A percentile compares a stretch with the other conserved stretches of the same genome.
These are phyloP conservation scores for Scutellaria minor DNA, from an alignment of 257 asterid species.

Conservation along the genomic window DNA sequence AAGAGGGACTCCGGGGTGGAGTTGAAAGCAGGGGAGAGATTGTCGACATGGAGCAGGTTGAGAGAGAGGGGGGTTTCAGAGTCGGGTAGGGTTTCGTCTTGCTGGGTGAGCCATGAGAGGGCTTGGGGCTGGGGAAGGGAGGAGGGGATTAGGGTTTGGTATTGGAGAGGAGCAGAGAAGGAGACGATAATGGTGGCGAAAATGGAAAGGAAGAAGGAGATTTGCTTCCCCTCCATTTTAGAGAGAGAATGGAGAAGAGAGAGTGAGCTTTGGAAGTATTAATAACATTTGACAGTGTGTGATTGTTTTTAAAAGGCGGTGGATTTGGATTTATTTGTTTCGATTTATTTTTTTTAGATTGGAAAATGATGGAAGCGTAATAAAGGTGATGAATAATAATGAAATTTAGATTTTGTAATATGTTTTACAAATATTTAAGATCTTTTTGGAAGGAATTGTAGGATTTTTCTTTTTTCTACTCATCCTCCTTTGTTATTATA, in stretches of 20 bases:
- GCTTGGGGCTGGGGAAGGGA: conserved; percentile 63
- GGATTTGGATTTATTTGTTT: conserved; percentile 29
- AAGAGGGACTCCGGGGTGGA: conserved; percentile 69
- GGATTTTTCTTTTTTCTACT: too few species aligned
- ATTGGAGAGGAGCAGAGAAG: conserved; percentile 39
- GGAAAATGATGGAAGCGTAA: background rate
- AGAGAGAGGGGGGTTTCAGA: conserved; percentile 41
- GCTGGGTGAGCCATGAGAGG: conserved; percentile 47
- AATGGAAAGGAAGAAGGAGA: conserved; percentile 27
- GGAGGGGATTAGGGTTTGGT: conserved; percentile 48
- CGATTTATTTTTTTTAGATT: background rate
- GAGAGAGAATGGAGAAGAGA: conserved; percentile 2
- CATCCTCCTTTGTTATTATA: too few species aligned
- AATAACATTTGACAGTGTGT: conserved; percentile 31
- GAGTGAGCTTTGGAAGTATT: conserved; percentile 32
- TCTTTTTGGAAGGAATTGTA: too few species aligned
- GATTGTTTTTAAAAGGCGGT: conserved; percentile 25
- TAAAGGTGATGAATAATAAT: background rate
- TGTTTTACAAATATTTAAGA: too few species aligned
- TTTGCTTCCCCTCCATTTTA: conserved; percentile 32
- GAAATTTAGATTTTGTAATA: too few species aligned
- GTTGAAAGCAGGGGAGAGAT: conserved; percentile 44
- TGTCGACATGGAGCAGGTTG: conserved; percentile 69
- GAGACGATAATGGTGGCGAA: conserved; percentile 35
- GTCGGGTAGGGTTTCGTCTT: conserved; percentile 13